A percentile compares a stretch with the other conserved stretches of the same genome.
phyloP scores from a whole-genome alignment of 495 filamentous ascomycete species.

The Hyaloscypha variabilis region DNA sequence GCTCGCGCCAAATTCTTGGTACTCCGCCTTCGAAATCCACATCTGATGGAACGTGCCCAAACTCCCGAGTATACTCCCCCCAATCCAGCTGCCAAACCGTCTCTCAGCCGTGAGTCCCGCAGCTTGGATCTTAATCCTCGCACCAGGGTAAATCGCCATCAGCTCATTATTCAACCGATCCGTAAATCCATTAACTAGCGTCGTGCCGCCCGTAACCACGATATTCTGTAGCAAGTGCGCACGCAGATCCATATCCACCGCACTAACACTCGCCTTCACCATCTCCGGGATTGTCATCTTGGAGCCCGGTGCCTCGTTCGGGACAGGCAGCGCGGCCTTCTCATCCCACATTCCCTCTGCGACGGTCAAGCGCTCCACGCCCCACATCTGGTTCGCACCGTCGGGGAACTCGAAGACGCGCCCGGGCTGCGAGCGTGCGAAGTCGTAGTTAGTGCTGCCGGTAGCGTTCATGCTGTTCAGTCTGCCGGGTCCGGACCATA shows the following conservation, averaged over 20 bases:
- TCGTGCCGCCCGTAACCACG: conserved; percentile 89
- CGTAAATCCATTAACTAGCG: conserved; percentile 83
- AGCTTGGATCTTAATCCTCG: conserved; percentile 81
- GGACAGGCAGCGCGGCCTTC: conserved; percentile 57
- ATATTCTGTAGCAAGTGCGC: conserved; percentile 81
- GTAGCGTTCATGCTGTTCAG: conserved; percentile 53
- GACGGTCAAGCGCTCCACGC: conserved; percentile 79
- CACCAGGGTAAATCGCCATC: conserved; percentile 73
- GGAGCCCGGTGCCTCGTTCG: conserved; percentile 41
- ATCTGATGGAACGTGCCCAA: conserved; percentile 99
- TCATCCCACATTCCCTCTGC: conserved; percentile 89
- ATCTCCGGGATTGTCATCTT: conserved; percentile 75
- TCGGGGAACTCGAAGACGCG: conserved; percentile 96
- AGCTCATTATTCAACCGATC: conserved; percentile 87
- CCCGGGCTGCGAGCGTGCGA: conserved; percentile 62
- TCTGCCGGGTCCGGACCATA: conserved; percentile 83
- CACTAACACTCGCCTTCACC: conserved; percentile 73
- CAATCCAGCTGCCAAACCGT: conserved; percentile 91
- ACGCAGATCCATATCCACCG: conserved; percentile 88
- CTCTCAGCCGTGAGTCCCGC: conserved; percentile 85
- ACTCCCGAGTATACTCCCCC: conserved; percentile 93
- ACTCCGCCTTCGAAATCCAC: conserved; percentile 92
- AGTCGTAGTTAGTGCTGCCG: conserved; percentile 68
- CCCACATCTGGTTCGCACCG: conserved; percentile 92
- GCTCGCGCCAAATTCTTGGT: conserved; percentile 71